Evolutionary conservation across 257 asterid genomes (phyloP), one percentile per base, ranked within the genome.

Genomic region (Nicotiana sylvestris): DNA sequence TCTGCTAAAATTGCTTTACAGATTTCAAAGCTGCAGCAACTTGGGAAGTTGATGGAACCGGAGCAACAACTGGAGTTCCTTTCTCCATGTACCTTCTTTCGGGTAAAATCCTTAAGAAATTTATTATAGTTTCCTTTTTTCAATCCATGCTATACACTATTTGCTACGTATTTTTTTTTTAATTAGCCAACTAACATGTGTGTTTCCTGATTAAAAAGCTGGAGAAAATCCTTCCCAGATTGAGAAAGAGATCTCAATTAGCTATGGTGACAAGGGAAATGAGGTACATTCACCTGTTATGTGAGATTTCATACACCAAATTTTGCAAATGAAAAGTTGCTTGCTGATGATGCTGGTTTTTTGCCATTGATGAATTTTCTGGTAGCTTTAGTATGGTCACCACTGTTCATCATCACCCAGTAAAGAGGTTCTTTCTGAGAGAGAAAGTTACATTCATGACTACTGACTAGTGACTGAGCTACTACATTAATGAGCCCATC

Each of bases 191-290:
- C 65, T 85, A 58, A 76, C 82, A 66, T 88, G 57, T 80, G 65
- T 68, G 32, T 9, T 60, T 25, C 81, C 77, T 33, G 49, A 56
- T 69, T 82, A 83, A 70, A 81, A 82, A 91, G 98, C 94, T 90
- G 96, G 88, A 77, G 86, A 86, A 78, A 84, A 77, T 86, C 67
- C 83, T 55, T 87, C 81, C 64, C 82, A 88, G 76, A 90, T 82
- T 39, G 93, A 83, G 80, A 89, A 89, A 82, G 99, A 96, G 91
- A 90, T 94, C 88, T 86, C 95, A 81, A 96, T 96, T 87, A 96
- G 98, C 84, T 96, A 96, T 49, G 98, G 99, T 35, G 84, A 89
- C 94, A 96, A 96, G 91, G 99, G 99, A 78, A 94, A 93, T 87
- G 99, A 96, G 99, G 99, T 96, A 89, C 76, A 65, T 32, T 68